A percentile compares a stretch with the other conserved stretches of the same genome.
Conservation (phyloP, 257 asterid genomes). For the Prunella vulgaris region DNA sequence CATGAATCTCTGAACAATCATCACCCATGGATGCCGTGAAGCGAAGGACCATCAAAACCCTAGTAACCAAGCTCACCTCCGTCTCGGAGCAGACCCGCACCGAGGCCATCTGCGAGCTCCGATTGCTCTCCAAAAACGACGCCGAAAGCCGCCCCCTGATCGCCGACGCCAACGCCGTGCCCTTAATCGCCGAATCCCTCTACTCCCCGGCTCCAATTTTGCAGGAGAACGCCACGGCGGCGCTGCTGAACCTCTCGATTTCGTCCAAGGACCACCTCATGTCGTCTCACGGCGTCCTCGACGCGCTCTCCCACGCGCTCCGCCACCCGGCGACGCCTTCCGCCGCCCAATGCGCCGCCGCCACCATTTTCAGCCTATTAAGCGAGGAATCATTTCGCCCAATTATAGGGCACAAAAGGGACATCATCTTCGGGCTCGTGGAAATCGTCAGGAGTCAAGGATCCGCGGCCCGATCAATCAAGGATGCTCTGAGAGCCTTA, state of each 20-base stretch:
- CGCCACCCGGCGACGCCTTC: constrained; percentile 70
- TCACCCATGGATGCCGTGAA: constrained; percentile 61
- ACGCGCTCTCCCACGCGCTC: constrained; percentile 92
- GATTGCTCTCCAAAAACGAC: constrained; percentile 70
- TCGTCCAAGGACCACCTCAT: constrained; percentile 64
- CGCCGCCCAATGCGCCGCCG: constrained; percentile 82
- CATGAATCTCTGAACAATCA: constrained; percentile 9
- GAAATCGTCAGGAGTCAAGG: constrained; percentile 47
- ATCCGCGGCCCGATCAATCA: constrained; percentile 63
- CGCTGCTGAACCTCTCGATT: constrained; percentile 77
- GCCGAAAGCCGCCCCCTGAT: constrained; percentile 64
- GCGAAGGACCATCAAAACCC: constrained; percentile 50
- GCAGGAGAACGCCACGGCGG: constrained; percentile 92
- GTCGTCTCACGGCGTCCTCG: constrained; percentile 79
- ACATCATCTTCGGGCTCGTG: constrained; percentile 72
- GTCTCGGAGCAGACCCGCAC: constrained; percentile 80
- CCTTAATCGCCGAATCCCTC: constrained; percentile 70
- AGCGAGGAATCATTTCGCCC: constrained; percentile 60
- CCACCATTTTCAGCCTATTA: constrained; percentile 67
- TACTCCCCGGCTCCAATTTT: constrained; percentile 51
- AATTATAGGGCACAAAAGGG: constrained; percentile 83
- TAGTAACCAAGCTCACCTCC: constrained; percentile 71
- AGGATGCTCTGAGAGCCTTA: constrained; percentile 77
- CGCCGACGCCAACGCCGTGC: constrained; percentile 71
- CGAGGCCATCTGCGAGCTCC: constrained; percentile 85